A percentile compares a stretch with the other conserved stretches of the same genome.
Conservation (phyloP, 345 rosid species). For the Brassica napus region Da-Ae NC_063444.1:9027001-9027500, state of each 20-base stretch:
- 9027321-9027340: constrained; percentile 4
- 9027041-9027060: not conserved
- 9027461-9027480: constrained; percentile 81
- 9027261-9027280: not conserved
- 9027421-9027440: not conserved
- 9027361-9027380: constrained; percentile 4
- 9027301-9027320: not conserved
- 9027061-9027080: constrained; percentile 18
- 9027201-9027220: constrained; percentile 19
- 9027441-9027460: not conserved
- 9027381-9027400: not conserved
- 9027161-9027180: constrained; percentile 1
- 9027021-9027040: constrained; percentile 11
- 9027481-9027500: constrained; percentile 72
- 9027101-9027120: constrained; percentile 1
- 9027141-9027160: not conserved
- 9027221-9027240: constrained; percentile 8
- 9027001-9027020: constrained; percentile 23
- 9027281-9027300: not conserved
- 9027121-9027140: not conserved
- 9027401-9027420: constrained; percentile 11
- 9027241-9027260: not conserved
- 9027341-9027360: constrained; percentile 14
- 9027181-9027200: not conserved
- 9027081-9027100: not conserved